Evolutionary conservation across 2,329 filamentous ascomycete species (phyloP).

Genomic region (Fusarium sp.): DNA sequence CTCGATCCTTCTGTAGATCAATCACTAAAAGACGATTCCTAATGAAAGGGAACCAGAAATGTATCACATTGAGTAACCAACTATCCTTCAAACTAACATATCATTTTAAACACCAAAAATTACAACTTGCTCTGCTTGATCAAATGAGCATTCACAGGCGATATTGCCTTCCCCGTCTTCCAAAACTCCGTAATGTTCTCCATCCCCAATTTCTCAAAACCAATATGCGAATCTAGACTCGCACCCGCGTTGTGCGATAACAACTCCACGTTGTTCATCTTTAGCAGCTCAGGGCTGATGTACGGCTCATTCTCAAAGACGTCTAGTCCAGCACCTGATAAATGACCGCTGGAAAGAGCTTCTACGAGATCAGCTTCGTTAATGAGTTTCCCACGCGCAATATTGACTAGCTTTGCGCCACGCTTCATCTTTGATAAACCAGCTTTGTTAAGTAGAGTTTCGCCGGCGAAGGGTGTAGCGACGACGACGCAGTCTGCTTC

Average conservation of each 20-base stretch:
- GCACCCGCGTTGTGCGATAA: slow-evolving; percentile 43
- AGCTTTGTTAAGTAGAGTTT: slow-evolving; percentile 51
- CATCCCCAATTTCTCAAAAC: slow-evolving; percentile 42
- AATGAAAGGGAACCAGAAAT: background rate
- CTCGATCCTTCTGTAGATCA: background rate
- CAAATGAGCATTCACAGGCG: slow-evolving; percentile 41
- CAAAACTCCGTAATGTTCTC: slow-evolving; percentile 40
- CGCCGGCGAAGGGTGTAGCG: slow-evolving; percentile 40
- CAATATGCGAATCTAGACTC: slow-evolving; percentile 41
- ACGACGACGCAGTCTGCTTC: slow-evolving; percentile 43
- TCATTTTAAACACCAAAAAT: background rate
- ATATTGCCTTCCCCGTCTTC: slow-evolving; percentile 39
- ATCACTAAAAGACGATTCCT: no score
- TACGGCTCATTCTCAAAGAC: slow-evolving; percentile 77
- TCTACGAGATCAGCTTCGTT: slow-evolving; percentile 76
- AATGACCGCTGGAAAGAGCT: slow-evolving; percentile 69
- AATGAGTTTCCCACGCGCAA: slow-evolving; percentile 77
- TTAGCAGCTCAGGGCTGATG: slow-evolving; percentile 41
- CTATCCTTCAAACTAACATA: background rate
- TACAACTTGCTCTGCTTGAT: slow-evolving; percentile 40
- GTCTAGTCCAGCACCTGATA: slow-evolving; percentile 73
- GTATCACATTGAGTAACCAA: background rate
- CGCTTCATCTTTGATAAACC: slow-evolving; percentile 78
- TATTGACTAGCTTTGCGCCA: slow-evolving; percentile 76
- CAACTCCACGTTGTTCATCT: slow-evolving; percentile 43